A percentile compares a stretch with the other conserved stretches of the same genome.
Conservation (phyloP, 208 protist genomes). For the Leptomonas seymouri region DNA sequence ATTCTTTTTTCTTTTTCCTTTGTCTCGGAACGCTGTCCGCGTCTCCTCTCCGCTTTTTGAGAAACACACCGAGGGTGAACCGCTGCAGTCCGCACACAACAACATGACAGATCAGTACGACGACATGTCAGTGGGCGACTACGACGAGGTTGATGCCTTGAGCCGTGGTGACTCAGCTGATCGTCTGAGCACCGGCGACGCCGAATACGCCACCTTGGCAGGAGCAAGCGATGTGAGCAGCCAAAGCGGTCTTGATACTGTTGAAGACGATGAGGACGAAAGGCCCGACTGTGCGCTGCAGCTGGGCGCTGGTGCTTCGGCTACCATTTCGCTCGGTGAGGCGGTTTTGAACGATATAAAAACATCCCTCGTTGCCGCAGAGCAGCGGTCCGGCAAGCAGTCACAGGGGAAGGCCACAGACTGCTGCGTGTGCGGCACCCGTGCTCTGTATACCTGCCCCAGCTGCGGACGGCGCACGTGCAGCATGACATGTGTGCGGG, state of each 20-base stretch:
- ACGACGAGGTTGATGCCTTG: constrained; percentile 6
- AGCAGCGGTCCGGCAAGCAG: neutral
- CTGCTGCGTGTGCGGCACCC: constrained; percentile 73
- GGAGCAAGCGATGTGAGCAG: neutral
- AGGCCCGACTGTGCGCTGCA: neutral
- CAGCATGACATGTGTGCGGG: constrained; percentile 75
- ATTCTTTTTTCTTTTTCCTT: no score
- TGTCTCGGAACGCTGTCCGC: no score
- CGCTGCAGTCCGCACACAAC: no score
- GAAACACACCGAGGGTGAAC: no score
- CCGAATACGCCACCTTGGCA: neutral
- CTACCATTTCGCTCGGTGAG: constrained; percentile 26
- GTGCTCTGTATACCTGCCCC: constrained; percentile 77
- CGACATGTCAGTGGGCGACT: neutral
- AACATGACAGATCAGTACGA: neutral
- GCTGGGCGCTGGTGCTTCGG: neutral
- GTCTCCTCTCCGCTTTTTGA: no score
- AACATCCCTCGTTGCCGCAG: constrained; percentile 5
- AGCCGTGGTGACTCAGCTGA: constrained; percentile 1
- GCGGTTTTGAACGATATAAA: constrained; percentile 41
- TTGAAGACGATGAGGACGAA: neutral
- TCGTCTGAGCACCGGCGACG: neutral
- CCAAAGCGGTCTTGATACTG: neutral
- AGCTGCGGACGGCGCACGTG: constrained; percentile 74
- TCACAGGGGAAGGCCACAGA: neutral